A percentile compares a stretch with the other conserved stretches of the same genome.
Evolutionary conservation across 768 basidiomycete genomes (phyloP).

Genomic region (Tricholoma matsutake): DNA sequence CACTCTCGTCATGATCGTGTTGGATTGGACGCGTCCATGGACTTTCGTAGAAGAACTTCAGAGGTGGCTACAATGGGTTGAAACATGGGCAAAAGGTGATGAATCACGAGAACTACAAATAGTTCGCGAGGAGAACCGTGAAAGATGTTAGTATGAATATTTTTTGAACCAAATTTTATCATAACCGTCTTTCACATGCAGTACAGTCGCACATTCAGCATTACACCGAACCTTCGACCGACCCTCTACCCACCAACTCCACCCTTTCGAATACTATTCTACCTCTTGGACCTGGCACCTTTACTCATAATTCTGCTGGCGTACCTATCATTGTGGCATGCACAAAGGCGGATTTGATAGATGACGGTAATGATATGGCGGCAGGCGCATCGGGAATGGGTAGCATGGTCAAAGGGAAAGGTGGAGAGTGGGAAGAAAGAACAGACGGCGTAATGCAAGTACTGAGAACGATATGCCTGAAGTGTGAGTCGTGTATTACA

Average conservation of each 20-base stretch:
- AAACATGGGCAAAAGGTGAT: slow-evolving; percentile 74
- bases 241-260: slow-evolving; percentile 59
- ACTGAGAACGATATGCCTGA: slow-evolving; percentile 87
- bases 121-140: slow-evolving; percentile 74
- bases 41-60: slow-evolving; percentile 83
- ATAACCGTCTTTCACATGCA: slow-evolving; percentile 28
- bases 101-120: slow-evolving; percentile 70
- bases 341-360: slow-evolving; percentile 91
- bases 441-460: slow-evolving; percentile 95
- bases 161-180: slow-evolving; percentile 1
- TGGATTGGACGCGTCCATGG: slow-evolving; percentile 97
- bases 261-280: slow-evolving; percentile 66
- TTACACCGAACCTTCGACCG: slow-evolving; percentile 77
- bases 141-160: slow-evolving; percentile 60
- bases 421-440: slow-evolving; percentile 91
- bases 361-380: slow-evolving; percentile 70
- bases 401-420: slow-evolving; percentile 88
- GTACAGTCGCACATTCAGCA: slow-evolving; percentile 90
- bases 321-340: slow-evolving; percentile 87
- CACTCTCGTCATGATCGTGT: slow-evolving; percentile 75
- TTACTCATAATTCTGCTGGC: slow-evolving; percentile 85
- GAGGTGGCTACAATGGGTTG: slow-evolving; percentile 84
- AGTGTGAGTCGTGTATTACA: slow-evolving; percentile 57
- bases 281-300: slow-evolving; percentile 79
- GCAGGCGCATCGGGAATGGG: slow-evolving; percentile 83